Percentiles rank a stretch among this genome's conserved stretches.
phyloP scores from a whole-genome alignment of 176 grass and related monocot species.

The maize (Zea mays) region DNA sequence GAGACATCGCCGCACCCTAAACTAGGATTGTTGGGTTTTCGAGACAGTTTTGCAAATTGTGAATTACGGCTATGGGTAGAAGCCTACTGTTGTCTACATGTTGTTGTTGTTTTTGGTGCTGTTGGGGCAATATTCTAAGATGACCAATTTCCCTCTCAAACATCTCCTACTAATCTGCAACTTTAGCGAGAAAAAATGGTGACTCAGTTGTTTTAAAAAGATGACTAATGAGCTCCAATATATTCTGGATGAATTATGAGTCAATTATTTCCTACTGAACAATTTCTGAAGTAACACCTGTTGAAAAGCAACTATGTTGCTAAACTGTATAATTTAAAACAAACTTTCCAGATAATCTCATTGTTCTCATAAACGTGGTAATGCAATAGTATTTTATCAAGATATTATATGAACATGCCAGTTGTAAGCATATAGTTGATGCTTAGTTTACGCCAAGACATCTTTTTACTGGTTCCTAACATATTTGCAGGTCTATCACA shows the following conservation, averaged over 20 bases:
- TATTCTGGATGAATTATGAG: neutral
- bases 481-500: neutral
- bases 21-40: slow-evolving; percentile 66
- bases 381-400: neutral
- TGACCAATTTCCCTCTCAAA: slow-evolving; percentile 77
- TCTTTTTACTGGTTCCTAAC: neutral
- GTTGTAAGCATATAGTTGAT: neutral
- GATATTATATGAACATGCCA: neutral
- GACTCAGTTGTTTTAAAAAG: slow-evolving; percentile 1
- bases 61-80: slow-evolving; percentile 64
- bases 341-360: neutral
- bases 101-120: slow-evolving; percentile 52
- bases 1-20: slow-evolving; percentile 43
- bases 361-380: neutral
- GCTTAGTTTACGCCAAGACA: neutral
- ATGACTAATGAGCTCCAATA: neutral
- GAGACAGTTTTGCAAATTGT: slow-evolving; percentile 69
- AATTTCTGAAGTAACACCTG: neutral
- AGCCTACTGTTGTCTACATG: slow-evolving; percentile 38
- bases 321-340: neutral
- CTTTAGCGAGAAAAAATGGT: neutral
- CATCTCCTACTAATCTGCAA: slow-evolving; percentile 91
- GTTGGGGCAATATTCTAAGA: slow-evolving; percentile 62
- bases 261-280: slow-evolving; percentile 13
- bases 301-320: slow-evolving; percentile 8